A percentile compares a stretch with the other conserved stretches of the same genome.
Conservation (phyloP, 78 protist genomes). For the Tieghemostelium lacteum region DNA sequence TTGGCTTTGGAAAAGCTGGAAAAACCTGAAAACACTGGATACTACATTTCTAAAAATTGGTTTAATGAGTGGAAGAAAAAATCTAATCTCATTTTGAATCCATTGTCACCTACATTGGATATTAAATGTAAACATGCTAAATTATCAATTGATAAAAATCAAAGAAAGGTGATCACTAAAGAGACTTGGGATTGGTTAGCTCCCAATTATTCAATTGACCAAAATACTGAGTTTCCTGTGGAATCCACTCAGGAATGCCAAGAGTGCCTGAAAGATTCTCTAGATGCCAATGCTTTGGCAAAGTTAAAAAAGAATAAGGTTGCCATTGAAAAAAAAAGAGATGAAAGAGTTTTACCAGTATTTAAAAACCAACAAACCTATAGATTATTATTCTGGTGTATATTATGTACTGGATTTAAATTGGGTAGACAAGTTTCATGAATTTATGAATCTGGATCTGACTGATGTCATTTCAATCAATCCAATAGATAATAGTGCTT, state of each 20-base stretch:
- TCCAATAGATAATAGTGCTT: not conserved
- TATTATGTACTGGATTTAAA: not conserved
- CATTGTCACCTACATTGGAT: not conserved
- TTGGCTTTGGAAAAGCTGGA: conserved; percentile 21
- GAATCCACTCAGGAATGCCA: not conserved
- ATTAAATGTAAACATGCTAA: conserved; percentile 27
- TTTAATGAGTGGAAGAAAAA: conserved; percentile 33
- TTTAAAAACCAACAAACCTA: not conserved
- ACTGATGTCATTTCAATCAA: not conserved
- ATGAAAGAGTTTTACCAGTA: not conserved
- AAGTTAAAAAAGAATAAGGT: not conserved
- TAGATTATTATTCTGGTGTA: not conserved
- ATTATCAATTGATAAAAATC: not conserved
- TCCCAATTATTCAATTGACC: too few relatives aligned
- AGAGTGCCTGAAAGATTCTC: not conserved
- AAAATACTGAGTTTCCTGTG: not conserved
- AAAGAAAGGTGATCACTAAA: not conserved
- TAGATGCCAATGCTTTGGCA: not conserved
- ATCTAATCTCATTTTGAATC: too few relatives aligned
- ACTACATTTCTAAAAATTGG: conserved; percentile 44
- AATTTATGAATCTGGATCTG: not conserved
- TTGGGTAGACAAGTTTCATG: not conserved
- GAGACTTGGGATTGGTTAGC: conserved; percentile 27
- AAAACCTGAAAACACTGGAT: not conserved
- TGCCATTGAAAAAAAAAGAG: not conserved